Evolutionary conservation across 73 alveolate genomes (phyloP).

Genomic region (Paraurostyla sp.): DNA sequence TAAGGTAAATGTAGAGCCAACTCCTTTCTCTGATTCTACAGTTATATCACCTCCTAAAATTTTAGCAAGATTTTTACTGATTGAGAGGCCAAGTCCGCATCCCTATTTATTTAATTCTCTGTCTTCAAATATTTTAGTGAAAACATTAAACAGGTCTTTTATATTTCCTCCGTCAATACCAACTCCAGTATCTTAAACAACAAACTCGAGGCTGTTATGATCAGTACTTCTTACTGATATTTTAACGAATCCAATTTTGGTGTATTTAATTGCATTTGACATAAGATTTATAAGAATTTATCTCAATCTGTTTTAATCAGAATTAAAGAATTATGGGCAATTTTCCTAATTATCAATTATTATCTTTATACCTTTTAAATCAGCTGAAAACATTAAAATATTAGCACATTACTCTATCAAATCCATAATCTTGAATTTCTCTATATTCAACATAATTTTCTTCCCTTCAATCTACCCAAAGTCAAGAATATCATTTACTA

Average conservation of each 20-base stretch:
- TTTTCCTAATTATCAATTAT: background rate
- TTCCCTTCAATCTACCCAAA: slow-evolving; percentile 50
- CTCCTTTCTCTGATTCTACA: slow-evolving; percentile 22
- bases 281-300: slow-evolving; percentile 45
- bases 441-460: background rate
- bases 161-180: slow-evolving; percentile 46
- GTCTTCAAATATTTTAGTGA: slow-evolving; percentile 16
- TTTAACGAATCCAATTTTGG: slow-evolving; percentile 16
- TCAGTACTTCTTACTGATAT: background rate
- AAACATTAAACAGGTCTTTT: background rate
- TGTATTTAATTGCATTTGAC: slow-evolving; percentile 58
- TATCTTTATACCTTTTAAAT: slow-evolving; percentile 9
- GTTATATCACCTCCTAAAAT: slow-evolving; percentile 58
- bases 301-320: slow-evolving; percentile 45
- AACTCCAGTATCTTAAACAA: slow-evolving; percentile 52
- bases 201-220: background rate
- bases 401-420: slow-evolving; percentile 3
- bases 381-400: slow-evolving; percentile 9
- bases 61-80: slow-evolving; percentile 41
- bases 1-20: slow-evolving; percentile 29
- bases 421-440: background rate
- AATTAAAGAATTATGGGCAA: background rate
- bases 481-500: slow-evolving; percentile 67
- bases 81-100: slow-evolving; percentile 59
- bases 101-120: slow-evolving; percentile 46